Base-by-base conservation (phyloP, 2,329 filamentous ascomycete genomes). In the Trichophaea hybrida region DNA sequence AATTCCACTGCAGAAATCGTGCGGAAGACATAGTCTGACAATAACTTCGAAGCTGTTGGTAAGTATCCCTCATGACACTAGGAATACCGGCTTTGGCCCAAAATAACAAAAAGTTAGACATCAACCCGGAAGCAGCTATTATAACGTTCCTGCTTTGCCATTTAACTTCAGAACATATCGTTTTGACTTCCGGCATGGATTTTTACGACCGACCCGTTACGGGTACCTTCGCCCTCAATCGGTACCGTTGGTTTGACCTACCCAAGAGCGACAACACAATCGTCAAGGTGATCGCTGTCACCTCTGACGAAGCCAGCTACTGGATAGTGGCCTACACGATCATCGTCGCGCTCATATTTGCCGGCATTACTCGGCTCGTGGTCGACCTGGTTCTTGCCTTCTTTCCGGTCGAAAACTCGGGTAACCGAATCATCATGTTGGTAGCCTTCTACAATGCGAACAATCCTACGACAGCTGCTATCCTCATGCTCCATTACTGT, bases 371-470 rank as follows among this genome's bases (percentile, higher is more conserved):
- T 8, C 13, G 5, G 10, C 15, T 55, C n/a, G 33, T 17, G 4
- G 44, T 34, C 1, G 33, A 32, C n/a, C 8, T 55, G 35, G 53
- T 44, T 8, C 35, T 55, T 13, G 31, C 53, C 2, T 43, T 31
- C 37, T 43, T 55, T n/a, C 53, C 53, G 1, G 5, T 55, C 15
- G 31, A 24, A 5, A 31, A 46, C 31, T 12, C 8, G 3, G 34
- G 34, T 4, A 55, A 55, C 31, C 53, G 38, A 10, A 7, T 15
- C 33, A 17, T 46, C 53, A 43, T 55, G 34, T 15, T 55, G 37
- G 53, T 55, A 6, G 34, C 53, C 12, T 55, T 17, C 35, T 55
- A 55, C 35, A 55, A 43, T 17, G 15, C 53, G 10, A 55, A 55
- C 15, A 43, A 5, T n/a, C 53, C 53, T n/a, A 17, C 35, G 15